A percentile compares a stretch with the other conserved stretches of the same genome.
These are phyloP conservation scores for Sporisorium reilianum DNA, from an alignment of 1,284 basidiomycete species.

Conservation along the genomic window DNA sequence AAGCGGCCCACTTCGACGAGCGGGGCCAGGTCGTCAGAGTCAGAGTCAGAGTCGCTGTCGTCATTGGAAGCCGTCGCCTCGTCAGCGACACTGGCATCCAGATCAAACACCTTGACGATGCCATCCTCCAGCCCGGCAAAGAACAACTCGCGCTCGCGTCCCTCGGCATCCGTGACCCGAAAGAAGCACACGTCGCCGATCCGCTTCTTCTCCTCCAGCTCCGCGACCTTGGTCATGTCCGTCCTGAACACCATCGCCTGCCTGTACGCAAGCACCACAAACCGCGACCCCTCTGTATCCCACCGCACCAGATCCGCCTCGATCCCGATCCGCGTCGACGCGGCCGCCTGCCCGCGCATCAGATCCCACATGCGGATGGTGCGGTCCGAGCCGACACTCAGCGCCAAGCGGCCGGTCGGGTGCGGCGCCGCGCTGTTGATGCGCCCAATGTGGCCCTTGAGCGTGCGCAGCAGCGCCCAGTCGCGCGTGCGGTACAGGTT, in stretches of 20 bases:
- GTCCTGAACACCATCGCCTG: slow-evolving; percentile 59
- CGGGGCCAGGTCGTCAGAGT: slow-evolving; percentile 34
- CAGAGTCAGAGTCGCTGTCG: slow-evolving; percentile 15
- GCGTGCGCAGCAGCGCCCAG: slow-evolving; percentile 86
- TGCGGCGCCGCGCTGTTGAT: slow-evolving; percentile 92
- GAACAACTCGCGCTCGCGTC: slow-evolving; percentile 54
- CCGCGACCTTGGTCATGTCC: slow-evolving; percentile 62
- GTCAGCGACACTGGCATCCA: slow-evolving; percentile 34
- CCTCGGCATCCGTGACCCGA: slow-evolving; percentile 26
- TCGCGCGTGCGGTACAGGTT: slow-evolving; percentile 91
- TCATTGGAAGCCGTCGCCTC: slow-evolving; percentile 10
- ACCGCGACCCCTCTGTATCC: slow-evolving; percentile 56
- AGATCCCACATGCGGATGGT: slow-evolving; percentile 98
- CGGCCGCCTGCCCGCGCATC: slow-evolving; percentile 90
- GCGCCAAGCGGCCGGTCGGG: slow-evolving; percentile 87
- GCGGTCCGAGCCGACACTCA: slow-evolving; percentile 90
- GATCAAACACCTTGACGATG: slow-evolving; percentile 53
- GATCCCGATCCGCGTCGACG: slow-evolving; percentile 78
- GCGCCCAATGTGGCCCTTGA: slow-evolving; percentile 92
- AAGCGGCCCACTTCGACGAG: slow-evolving; percentile 58
- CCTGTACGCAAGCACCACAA: slow-evolving; percentile 56
- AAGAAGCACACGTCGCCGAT: slow-evolving; percentile 60
- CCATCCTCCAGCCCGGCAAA: slow-evolving; percentile 56
- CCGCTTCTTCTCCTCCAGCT: slow-evolving; percentile 52
- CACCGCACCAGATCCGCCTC: slow-evolving; percentile 60